Evolutionary conservation across 139 green algal genomes (phyloP).

Genomic region (Coelastrella sp.): DNA sequence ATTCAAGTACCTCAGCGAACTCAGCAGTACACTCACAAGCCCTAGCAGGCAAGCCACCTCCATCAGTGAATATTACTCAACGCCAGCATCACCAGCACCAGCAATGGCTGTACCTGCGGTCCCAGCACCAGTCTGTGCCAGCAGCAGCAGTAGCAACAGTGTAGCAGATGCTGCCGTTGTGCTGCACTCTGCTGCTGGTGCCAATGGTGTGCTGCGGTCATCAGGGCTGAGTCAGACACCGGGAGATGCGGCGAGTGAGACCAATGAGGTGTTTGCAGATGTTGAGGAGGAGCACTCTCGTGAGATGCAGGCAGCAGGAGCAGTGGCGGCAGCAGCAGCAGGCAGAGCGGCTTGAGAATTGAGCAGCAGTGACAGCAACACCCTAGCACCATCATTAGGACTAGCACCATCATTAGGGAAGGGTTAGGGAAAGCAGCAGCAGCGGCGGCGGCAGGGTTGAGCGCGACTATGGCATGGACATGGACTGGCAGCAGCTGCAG

Average conservation of each 20-base stretch:
- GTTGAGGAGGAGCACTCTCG: background rate
- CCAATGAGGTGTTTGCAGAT: background rate
- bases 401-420: no score
- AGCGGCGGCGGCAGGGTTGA: no score
- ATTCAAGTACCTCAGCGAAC: constrained; percentile 1
- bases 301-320: background rate
- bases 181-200: background rate
- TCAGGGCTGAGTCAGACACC: background rate
- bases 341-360: background rate
- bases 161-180: background rate
- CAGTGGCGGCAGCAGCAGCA: background rate
- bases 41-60: background rate
- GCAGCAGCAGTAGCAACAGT: background rate
- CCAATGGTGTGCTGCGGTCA: background rate
- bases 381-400: no score
- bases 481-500: no score
- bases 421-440: no score
- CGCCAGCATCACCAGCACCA: background rate
- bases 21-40: background rate
- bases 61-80: no score
- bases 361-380: background rate
- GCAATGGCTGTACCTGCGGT: background rate
- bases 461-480: no score
- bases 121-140: background rate
- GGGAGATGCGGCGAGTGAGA: background rate